A percentile compares a stretch with the other conserved stretches of the same genome.
These are phyloP conservation scores for Leptomonas pyrrhocoris DNA, from an alignment of 208 protist genomes.

Conservation along the genomic window DNA sequence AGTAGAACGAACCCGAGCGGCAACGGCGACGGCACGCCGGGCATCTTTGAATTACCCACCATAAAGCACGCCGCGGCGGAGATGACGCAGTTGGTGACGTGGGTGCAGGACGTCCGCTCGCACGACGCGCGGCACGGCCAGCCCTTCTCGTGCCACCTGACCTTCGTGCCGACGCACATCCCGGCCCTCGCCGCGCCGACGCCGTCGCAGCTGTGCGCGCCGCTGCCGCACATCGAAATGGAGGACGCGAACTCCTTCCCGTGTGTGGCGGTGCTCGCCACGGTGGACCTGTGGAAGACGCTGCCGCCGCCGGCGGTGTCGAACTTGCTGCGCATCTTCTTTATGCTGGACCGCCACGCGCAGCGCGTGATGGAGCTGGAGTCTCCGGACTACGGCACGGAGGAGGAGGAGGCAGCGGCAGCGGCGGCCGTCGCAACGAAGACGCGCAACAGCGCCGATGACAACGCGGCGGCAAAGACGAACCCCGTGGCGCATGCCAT, in stretches of 20 bases:
- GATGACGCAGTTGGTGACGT: slow-evolving; percentile 36
- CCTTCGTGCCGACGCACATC: slow-evolving; percentile 22
- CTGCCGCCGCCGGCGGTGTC: slow-evolving; percentile 42
- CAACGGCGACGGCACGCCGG: neutral
- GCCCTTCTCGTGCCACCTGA: slow-evolving; percentile 29
- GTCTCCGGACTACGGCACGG: slow-evolving; percentile 31
- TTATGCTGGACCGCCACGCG: slow-evolving; percentile 59
- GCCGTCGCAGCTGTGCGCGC: slow-evolving; percentile 11
- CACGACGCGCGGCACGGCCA: slow-evolving; percentile 32
- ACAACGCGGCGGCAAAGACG: neutral
- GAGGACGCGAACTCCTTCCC: slow-evolving; percentile 29
- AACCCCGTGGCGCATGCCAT: slow-evolving; percentile 6
- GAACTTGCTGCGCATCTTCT: slow-evolving; percentile 57
- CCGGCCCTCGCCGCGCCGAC: slow-evolving; percentile 13
- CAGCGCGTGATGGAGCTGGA: slow-evolving; percentile 39
- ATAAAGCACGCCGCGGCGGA: slow-evolving; percentile 40
- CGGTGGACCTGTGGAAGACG: slow-evolving; percentile 52
- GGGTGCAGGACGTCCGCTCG: slow-evolving; percentile 34
- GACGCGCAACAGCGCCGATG: slow-evolving; percentile 6
- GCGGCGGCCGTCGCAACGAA: slow-evolving; percentile 12
- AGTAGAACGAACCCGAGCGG: neutral
- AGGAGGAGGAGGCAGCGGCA: slow-evolving; percentile 1
- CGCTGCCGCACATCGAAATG: neutral
- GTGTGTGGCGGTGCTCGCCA: slow-evolving; percentile 40
- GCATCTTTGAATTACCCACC: slow-evolving; percentile 42